Percentiles rank a stretch among this genome's conserved stretches.
These are phyloP conservation scores for Stereocaulon alpinum DNA, from an alignment of 495 filamentous ascomycete genomes.

Conservation along the genomic window DNA sequence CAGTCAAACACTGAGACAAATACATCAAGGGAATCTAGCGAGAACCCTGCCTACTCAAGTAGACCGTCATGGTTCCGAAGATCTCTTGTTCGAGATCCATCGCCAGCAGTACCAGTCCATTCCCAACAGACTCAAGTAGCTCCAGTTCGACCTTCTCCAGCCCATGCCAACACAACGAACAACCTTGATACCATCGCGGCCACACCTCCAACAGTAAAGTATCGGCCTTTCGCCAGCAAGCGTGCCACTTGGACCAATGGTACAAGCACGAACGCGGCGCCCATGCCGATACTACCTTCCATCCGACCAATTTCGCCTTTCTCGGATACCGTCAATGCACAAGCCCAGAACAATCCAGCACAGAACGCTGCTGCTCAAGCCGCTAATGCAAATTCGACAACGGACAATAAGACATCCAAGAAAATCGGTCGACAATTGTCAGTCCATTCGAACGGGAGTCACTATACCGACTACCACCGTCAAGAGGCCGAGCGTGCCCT, in stretches of 20 bases:
- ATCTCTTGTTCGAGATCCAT: slow-evolving; percentile 66
- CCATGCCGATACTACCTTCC: slow-evolving; percentile 95
- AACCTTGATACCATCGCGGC: slow-evolving; percentile 23
- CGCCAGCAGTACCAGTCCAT: slow-evolving; percentile 42
- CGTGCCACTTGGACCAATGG: slow-evolving; percentile 82
- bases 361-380: slow-evolving; percentile 27
- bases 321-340: slow-evolving; percentile 83
- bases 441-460: slow-evolving; percentile 83
- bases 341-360: slow-evolving; percentile 48
- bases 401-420: slow-evolving; percentile 66
- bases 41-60: slow-evolving; percentile 58
- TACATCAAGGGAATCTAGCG: slow-evolving; percentile 52
- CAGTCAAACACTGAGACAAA: slow-evolving; percentile 64
- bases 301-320: slow-evolving; percentile 91
- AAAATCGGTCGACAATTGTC: slow-evolving; percentile 96
- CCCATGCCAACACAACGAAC: slow-evolving; percentile 42
- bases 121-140: slow-evolving; percentile 19
- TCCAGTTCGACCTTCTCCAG: slow-evolving; percentile 39
- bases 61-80: slow-evolving; percentile 96
- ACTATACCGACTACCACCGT: slow-evolving; percentile 76
- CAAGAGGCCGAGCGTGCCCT: slow-evolving; percentile 87
- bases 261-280: slow-evolving; percentile 59
- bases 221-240: slow-evolving; percentile 54
- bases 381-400: slow-evolving; percentile 26
- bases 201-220: slow-evolving; percentile 35